Base-by-base conservation (phyloP, 805 yeast genomes). In the Suhomyces xylopsoci region DNA sequence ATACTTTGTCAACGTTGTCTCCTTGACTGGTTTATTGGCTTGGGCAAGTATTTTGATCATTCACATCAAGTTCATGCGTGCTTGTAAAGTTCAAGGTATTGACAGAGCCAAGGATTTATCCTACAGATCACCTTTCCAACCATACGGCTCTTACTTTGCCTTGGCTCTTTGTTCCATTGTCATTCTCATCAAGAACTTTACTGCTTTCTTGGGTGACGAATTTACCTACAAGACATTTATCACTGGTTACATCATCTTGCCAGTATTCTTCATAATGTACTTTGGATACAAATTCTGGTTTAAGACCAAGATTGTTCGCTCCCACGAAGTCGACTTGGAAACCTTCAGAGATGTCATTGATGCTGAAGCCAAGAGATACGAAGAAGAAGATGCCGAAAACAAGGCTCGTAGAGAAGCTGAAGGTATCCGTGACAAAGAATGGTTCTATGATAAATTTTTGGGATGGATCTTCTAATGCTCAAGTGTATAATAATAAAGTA, bases 221-320 rank as follows among this genome's bases (percentile, higher is more conserved):
- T 84, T 87, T 65, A 79, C 81, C 57, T 84, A 83, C 70, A 81
- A 82, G 67, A 75, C 76, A 17, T 88, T 88, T 64, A 85, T 88
- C 62, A 86, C 93, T 32, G 91, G 92, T 45, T 87, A 88, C 70
- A 84, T 88, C 61, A 88, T 88, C 28, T 78, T 87, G 47, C 90
- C 90, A 34, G 83, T 86, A 9, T 87, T 78, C 60, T 40, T 84
- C 34, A 70, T 81, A 47, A 73, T 80, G 53, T 79, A 72, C 57
- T 60, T 79, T 55, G 90, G 88, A 5, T 84, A 82, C 75, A 86
- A 86, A 71, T n/a, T 84, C 38, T 58, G 71, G 56, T 69, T 68
- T 64, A 83, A 77, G 65, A 76, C 87, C 32, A 77, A 74, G 59
- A 53, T 76, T 26, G 74, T 81, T 50, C 67, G 62, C 41, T 79